Percentiles rank a stretch among this genome's conserved stretches.
Evolutionary conservation across 352 stramenopile species (phyloP).

Genomic region (Phytophthora pisi): DNA sequence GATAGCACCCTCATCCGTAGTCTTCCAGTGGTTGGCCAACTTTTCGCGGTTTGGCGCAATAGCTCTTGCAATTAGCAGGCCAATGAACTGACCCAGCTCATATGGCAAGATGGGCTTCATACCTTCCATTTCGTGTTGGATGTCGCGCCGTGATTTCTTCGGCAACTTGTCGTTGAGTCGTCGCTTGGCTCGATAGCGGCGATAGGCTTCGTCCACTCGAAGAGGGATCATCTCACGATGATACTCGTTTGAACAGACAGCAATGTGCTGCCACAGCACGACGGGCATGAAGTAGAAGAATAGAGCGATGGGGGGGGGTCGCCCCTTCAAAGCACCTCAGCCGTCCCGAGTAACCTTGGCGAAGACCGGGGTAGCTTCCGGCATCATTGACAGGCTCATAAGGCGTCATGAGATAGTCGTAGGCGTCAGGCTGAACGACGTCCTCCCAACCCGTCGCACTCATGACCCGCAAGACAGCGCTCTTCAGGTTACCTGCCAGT

Average conservation of each 20-base stretch:
- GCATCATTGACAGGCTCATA: conserved; percentile 10
- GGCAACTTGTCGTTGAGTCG: background rate
- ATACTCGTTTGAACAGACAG: conserved; percentile 18
- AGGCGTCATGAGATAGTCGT: background rate
- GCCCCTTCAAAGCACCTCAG: background rate
- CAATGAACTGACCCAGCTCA: conserved; percentile 12
- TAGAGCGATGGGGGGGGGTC: conserved; percentile 3
- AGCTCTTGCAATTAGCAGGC: conserved; percentile 3
- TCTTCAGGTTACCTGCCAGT: conserved; percentile 15
- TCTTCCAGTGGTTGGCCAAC: conserved; percentile 21
- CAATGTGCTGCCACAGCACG: conserved; percentile 26
- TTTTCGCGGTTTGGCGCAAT: conserved; percentile 22
- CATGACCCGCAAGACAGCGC: conserved; percentile 12
- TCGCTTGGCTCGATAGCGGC: conserved; percentile 5
- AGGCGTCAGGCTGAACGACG: conserved; percentile 8
- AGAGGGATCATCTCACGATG: conserved; percentile 11
- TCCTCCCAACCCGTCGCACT: conserved; percentile 7
- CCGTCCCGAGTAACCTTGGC: conserved; percentile 7
- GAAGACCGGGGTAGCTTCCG: conserved; percentile 5
- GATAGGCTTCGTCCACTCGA: conserved; percentile 3
- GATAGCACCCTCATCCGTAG: conserved; percentile 9
- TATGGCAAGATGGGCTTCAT: conserved; percentile 13
- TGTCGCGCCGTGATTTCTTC: conserved; percentile 14
- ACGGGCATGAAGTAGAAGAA: conserved; percentile 28
- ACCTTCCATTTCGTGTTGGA: conserved; percentile 4